Conservation (phyloP, 2,329 filamentous ascomycete species). For the Pseudogymnoascus sp. region DNA sequence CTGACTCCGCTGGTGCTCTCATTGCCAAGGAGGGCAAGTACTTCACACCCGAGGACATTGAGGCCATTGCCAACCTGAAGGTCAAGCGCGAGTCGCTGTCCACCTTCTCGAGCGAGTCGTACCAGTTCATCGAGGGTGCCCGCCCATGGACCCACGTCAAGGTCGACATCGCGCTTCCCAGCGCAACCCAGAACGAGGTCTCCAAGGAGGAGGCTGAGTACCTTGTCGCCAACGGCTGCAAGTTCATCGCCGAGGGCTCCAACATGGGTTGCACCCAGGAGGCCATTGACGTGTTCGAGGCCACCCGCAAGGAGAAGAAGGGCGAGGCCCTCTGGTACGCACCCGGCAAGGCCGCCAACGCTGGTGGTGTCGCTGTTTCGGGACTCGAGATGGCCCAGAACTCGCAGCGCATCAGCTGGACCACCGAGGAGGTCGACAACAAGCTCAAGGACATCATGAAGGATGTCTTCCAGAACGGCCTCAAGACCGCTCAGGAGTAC, state of each 20-base stretch:
- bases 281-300: conserved; percentile 89
- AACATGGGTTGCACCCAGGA: conserved; percentile 99
- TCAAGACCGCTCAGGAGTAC: conserved; percentile 85
- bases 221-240: conserved; percentile 65
- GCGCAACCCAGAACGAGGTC: conserved; percentile 96
- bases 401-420: conserved; percentile 78
- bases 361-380: conserved; percentile 92
- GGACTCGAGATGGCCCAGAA: conserved; percentile 99
- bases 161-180: conserved; percentile 86
- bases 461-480: conserved; percentile 79
- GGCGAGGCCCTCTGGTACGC: conserved; percentile 80
- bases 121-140: conserved; percentile 79
- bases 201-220: conserved; percentile 80
- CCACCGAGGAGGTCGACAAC: conserved; percentile 77
- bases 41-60: conserved; percentile 73
- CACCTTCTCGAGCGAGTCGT: conserved; percentile 57
- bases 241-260: conserved; percentile 89
- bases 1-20: conserved; percentile 81
- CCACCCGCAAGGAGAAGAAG: conserved; percentile 61
- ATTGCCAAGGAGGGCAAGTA: conserved; percentile 61
- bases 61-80: conserved; percentile 76
- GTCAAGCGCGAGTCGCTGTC: conserved; percentile 76
- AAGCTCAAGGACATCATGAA: conserved; percentile 95
- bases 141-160: conserved; percentile 87
- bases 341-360: conserved; percentile 94